Percentiles rank a stretch among this genome's conserved stretches.
These are phyloP conservation scores for Triadica sebifera DNA, from an alignment of 345 rosid genomes.

Conservation along the genomic window DNA sequence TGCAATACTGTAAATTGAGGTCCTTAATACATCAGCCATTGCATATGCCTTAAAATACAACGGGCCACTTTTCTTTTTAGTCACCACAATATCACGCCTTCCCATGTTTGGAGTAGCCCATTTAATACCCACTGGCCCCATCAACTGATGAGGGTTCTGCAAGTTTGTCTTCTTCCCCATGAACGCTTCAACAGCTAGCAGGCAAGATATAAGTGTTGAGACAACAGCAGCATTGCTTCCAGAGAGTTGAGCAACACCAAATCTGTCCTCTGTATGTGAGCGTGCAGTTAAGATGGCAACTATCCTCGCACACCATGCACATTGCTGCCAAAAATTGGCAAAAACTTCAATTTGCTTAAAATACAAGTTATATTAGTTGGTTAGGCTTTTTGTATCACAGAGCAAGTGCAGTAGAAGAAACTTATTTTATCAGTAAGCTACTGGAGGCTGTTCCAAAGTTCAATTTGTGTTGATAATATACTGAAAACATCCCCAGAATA, in stretches of 20 bases:
- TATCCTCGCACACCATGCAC: conserved; percentile 79
- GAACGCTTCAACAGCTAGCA: conserved; percentile 75
- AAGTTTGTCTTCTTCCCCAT: conserved; percentile 79
- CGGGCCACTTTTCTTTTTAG: conserved; percentile 50
- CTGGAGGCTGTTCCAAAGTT: neutral
- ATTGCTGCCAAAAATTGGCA: conserved; percentile 48
- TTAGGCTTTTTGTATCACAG: neutral
- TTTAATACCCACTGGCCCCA: conserved; percentile 68
- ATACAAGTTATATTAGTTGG: neutral
- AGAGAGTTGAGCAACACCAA: conserved; percentile 90
- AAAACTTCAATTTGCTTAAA: neutral
- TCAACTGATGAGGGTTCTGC: conserved; percentile 58
- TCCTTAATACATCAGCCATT: conserved; percentile 65
- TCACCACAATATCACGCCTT: conserved; percentile 49
- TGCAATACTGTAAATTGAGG: conserved; percentile 67
- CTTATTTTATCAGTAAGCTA: neutral
- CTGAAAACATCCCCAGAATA: neutral
- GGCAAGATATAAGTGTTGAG: conserved; percentile 70
- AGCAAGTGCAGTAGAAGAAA: conserved; percentile 1
- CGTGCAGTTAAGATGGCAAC: conserved; percentile 62
- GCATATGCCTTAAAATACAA: conserved; percentile 63
- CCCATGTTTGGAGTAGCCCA: conserved; percentile 61
- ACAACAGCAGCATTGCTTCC: conserved; percentile 73
- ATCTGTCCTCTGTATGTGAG: conserved; percentile 79
- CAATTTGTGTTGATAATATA: neutral